Evolutionary conservation across 192 early-diverging fungal genomes (phyloP), one percentile per base, ranked within the genome.

Genomic region (Entomortierella lignicola): DNA sequence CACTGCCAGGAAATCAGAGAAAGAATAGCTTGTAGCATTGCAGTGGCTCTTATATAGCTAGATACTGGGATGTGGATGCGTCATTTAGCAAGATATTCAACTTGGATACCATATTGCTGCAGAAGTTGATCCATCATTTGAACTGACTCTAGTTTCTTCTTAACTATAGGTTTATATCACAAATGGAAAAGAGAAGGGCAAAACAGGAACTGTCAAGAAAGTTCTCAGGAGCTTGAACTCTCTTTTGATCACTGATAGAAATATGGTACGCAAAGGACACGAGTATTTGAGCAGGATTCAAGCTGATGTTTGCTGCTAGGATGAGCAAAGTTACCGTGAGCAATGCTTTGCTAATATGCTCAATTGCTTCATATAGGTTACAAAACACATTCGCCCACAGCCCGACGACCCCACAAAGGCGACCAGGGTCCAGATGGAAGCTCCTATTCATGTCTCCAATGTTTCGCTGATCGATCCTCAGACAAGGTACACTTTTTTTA

Each of bases 381-480:
- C 48, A 86, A 88, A 67, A 84, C 89, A 42, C 87, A 87, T 65
- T 85, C 88, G 48, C 77, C 90, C 50, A 75, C 83, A 69, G 55
- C 17, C 74, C 15, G 61, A 50, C 26, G 74, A 77, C 26, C 74
- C 74, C 29, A 69, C 74, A 56, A 77, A 77, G 30, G 83, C 88
- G 3, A 85, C 74, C 18, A 86, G 64, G 48, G 83, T 92, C 53
- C 84, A 83, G 55, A 89, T 88, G 66, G 91, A 92, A 62, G 86
- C 87, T 72, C 91, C 90, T 10, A 88, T 94, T 39, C 88, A 89
- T 61, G 85, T 91, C 54, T 88, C 89, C 4, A 88, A 94, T 68
- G 83, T 94, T 6, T 84, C 87, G 10, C 63, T 94, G 56, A 82
- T 94, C n/a, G 93, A 94, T 66, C 92, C 93, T 27, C 66, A 69